Evolutionary conservation across 345 rosid species (phyloP), one percentile per base, ranked within the genome.

Genomic region (Mallotus nudiflorus): DNA sequence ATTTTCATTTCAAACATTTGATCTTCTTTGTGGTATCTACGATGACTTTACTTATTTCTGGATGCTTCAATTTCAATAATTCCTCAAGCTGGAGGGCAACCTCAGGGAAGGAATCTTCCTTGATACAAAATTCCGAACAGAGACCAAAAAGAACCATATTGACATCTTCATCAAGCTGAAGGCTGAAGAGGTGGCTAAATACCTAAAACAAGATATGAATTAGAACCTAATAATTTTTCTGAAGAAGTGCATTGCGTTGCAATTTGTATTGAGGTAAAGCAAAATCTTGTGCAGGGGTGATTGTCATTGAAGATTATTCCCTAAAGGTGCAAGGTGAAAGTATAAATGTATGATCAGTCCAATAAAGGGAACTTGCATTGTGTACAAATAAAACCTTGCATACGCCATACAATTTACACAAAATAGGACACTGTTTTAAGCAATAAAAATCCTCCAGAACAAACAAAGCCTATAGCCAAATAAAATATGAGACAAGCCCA

Each of bases 121-220:
- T 22, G n/a, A 80, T 65, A 53, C 55, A 74, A 61, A 70, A 64
- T 29, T 84, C 89, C 9, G 87, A 87, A 71, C 86, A 71, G 54
- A 93, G 82, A 16, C 85, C 96, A 58, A 93, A 93, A 29, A 89
- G 81, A 55, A 91, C 86, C 62, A 87, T 63, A 71, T 93, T 93
- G 63, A 93, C 84, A 46, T 93, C 97, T 81, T 84, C 91, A 78
- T 93, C 93, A 1, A 93, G 88, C 84, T 91, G 85, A 79, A 93
- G 85, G 72, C 92, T 72, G 64, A 82, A 91, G 11, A 93, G 81
- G 68, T 77, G 90, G 82, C 67, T 82, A 51, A 93, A 93, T 33
- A 90, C 89, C 98, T 86, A 45, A 22, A 71, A 62, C 55, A 65
- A 31, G 55, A 28, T 20, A 27, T 13, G 58, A 46, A 9, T 60